Evolutionary conservation across 2,329 filamentous ascomycete species (phyloP).

Genomic region (Didymella sp.): DNA sequence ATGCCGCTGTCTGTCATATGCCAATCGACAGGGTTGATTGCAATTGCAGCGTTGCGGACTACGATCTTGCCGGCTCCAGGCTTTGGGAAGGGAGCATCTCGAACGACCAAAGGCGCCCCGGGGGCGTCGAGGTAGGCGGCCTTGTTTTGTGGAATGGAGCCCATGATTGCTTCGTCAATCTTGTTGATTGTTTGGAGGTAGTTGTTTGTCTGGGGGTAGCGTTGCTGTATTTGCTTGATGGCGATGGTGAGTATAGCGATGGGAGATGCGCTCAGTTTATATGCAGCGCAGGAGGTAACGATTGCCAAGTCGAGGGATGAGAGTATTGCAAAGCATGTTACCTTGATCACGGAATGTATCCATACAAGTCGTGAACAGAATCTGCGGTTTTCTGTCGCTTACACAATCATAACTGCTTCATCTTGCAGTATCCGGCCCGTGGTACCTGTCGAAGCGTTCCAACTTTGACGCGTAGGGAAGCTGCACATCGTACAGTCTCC

Average conservation of each 20-base stretch:
- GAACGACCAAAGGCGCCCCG: slow-evolving; percentile 26
- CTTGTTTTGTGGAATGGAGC: slow-evolving; percentile 22
- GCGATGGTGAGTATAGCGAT: not conserved
- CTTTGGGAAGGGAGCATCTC: slow-evolving; percentile 30
- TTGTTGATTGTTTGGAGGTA: not conserved
- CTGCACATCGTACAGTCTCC: no score
- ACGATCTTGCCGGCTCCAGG: slow-evolving; percentile 34
- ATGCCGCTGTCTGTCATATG: slow-evolving; percentile 37
- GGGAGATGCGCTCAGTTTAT: not conserved
- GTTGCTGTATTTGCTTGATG: not conserved
- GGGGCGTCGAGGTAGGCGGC: slow-evolving; percentile 34
- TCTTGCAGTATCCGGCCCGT: not conserved
- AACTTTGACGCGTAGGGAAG: no score
- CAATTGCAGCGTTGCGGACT: slow-evolving; percentile 37
- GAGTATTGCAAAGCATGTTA: not conserved
- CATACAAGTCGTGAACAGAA: not conserved
- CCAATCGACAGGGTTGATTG: slow-evolving; percentile 38
- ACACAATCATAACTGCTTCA: not conserved
- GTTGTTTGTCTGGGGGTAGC: not conserved
- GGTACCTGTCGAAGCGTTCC: not conserved
- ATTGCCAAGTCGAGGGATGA: not conserved
- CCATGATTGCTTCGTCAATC: not conserved
- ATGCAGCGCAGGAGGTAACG: not conserved
- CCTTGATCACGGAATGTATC: no score
- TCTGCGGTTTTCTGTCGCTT: not conserved